Conservation (phyloP, 2,329 filamentous ascomycete species). For the Hypoxylon sp. region DNA sequence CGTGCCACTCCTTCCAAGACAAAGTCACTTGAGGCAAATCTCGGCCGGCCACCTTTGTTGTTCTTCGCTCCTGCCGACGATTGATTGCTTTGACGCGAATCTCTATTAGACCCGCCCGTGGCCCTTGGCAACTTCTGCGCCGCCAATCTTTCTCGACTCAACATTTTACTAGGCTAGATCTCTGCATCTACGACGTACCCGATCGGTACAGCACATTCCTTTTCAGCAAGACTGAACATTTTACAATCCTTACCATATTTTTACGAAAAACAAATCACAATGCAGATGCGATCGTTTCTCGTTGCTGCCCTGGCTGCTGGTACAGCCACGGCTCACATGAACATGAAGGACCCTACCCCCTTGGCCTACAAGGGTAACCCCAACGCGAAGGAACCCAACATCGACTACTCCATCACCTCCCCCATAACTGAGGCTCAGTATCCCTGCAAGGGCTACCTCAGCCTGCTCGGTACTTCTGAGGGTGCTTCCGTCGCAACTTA, state of each 20-base stretch:
- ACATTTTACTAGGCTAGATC: constrained; percentile 18
- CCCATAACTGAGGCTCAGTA: constrained; percentile 76
- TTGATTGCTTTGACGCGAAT: constrained; percentile 9
- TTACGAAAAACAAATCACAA: constrained; percentile 49
- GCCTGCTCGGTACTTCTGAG: constrained; percentile 59
- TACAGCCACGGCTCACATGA: constrained; percentile 66
- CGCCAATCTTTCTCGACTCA: constrained; percentile 12
- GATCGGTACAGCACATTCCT: constrained; percentile 35
- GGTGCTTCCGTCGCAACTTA: constrained; percentile 71
- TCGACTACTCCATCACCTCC: constrained; percentile 78
- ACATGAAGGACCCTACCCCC: constrained; percentile 65
- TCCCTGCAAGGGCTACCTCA: constrained; percentile 77
- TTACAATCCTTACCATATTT: constrained; percentile 22
- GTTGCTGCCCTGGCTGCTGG: constrained; percentile 58
- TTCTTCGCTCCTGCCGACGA: constrained; percentile 13
- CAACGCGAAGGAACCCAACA: constrained; percentile 56
- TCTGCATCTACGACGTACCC: constrained; percentile 31
- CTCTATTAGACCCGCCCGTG: constrained; percentile 24
- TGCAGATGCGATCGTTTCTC: constrained; percentile 55
- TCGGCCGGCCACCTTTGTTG: constrained; percentile 23
- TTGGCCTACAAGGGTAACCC: constrained; percentile 66
- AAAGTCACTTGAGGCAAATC: constrained; percentile 30
- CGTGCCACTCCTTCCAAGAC: constrained; percentile 21
- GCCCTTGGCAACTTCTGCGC: constrained; percentile 23
- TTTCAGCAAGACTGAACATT: constrained; percentile 34